A percentile compares a stretch with the other conserved stretches of the same genome.
These are phyloP conservation scores for peach (Prunus persica) DNA, from an alignment of 306 rosid genomes.

Conservation along the genomic window Prunus_persica_NCBIv2 NC_034009.1:33597501-33598000, in stretches of 20 bases:
- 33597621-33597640: not conserved
- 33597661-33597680: conserved; percentile 1
- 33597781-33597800: not conserved
- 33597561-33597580: not conserved
- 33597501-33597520: too few species aligned
- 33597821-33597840: not conserved
- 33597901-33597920: not conserved
- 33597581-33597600: not conserved
- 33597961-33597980: conserved; percentile 31
- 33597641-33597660: not conserved
- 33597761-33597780: not conserved
- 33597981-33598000: conserved; percentile 29
- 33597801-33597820: not conserved
- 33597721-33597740: not conserved
- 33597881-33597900: not conserved
- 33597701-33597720: not conserved
- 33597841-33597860: not conserved
- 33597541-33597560: not conserved
- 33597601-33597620: not conserved
- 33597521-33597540: not conserved
- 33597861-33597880: conserved; percentile 35
- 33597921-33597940: conserved; percentile 11
- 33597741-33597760: not conserved
- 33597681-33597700: not conserved
- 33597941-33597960: conserved; percentile 32